Evolutionary conservation across 306 rosid species (phyloP).

Genomic region (Herpetospermum pedunculosum): DNA sequence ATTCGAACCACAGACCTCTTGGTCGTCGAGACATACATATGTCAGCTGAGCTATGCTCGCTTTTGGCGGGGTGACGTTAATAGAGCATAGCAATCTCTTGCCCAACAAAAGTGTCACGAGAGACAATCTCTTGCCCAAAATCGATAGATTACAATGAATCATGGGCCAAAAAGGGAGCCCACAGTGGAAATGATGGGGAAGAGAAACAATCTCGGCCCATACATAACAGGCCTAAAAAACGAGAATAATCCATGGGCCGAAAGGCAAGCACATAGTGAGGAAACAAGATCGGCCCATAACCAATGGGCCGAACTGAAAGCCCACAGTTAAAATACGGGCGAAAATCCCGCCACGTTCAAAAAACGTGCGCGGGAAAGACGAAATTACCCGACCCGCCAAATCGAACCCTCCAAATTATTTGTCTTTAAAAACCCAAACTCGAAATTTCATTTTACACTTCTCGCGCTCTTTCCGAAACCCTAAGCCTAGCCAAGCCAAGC

Average conservation of each 20-base stretch:
- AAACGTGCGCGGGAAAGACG: conserved; percentile 5
- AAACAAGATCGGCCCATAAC: not conserved
- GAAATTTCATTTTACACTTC: not conserved
- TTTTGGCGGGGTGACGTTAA: too few species aligned
- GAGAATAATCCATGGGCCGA: not conserved
- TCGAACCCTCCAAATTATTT: not conserved
- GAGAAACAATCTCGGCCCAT: too few species aligned
- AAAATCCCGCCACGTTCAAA: not conserved
- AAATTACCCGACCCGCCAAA: conserved; percentile 11
- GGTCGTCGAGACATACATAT: too few species aligned
- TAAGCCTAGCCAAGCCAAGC: not conserved
- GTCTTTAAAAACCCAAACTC: conserved; percentile 2
- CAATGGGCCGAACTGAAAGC: not conserved
- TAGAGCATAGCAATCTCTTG: too few species aligned
- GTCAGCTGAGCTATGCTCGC: too few species aligned
- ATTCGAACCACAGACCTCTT: too few species aligned
- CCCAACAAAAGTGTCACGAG: too few species aligned
- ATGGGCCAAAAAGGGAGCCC: not conserved
- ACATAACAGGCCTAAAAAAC: too few species aligned
- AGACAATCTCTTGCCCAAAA: too few species aligned
- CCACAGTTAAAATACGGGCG: not conserved
- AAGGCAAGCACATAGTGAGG: not conserved
- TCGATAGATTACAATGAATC: too few species aligned
- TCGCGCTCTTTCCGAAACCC: not conserved
- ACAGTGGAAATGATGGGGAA: too few species aligned